Evolutionary conservation across 331 rosid species (phyloP), one percentile per base, ranked within the genome.

Genomic region (Saraca asoca): DNA sequence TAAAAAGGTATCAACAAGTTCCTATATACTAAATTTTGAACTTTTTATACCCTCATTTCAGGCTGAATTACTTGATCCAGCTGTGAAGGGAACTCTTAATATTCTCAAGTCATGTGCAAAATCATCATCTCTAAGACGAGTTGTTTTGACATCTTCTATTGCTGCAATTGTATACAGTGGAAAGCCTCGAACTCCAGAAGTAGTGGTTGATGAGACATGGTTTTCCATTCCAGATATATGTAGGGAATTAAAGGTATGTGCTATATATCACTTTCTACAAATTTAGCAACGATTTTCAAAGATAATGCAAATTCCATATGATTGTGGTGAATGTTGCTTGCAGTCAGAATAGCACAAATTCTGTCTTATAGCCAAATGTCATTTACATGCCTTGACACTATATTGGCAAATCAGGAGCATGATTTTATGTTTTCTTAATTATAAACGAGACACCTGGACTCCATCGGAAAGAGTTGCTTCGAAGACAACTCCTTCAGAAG

Each of bases 61-160:
- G 87, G 77, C 80, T 5, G 87, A 85, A 45, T 72, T 85, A 11
- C 44, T 85, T 77, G 83, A 82, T 15, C 90, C 87, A 55, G 85
- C 87, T 2, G 42, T 82, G 51, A 85, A 82, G 77, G 90, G 87
- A 57, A 85, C 90, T 45, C 85, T 77, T 17, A 85, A 85, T 48
- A 81, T 85, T 61, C 85, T 85, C 6, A 77, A 75, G 13, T 73
- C 87, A 7, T 73, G 76, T 75, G 78, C 72, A 0, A 85, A 82
- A 73, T 60, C 45, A 2, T 38, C 73, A 7, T 79, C 83, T 55
- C 45, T 82, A 9, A 74, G 67, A 59, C 72, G 76, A 55, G 79
- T 82, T 31, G 70, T 82, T 19, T 9, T 82, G 17, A 82, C 86
- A 5, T 78, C 86, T 24, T 82, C 86, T 46, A 44, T 75, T 50